Conservation (phyloP, 371 early-diverging fungal species). For the Mucor mucedo region DNA sequence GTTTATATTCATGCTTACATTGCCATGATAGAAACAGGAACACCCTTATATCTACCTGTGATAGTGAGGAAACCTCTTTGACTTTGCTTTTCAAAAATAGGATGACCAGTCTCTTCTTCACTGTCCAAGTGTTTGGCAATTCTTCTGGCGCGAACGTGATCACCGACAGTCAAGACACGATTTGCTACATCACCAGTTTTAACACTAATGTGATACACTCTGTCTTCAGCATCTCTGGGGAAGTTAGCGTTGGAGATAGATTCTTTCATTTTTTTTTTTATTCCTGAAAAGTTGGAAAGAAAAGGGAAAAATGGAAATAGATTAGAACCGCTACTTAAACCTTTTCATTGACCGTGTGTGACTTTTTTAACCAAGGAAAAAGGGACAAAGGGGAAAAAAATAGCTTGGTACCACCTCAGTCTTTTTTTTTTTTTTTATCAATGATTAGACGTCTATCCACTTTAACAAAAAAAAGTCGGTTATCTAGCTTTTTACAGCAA, state of each 20-base stretch:
- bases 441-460: background rate
- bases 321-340: background rate
- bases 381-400: too few species aligned
- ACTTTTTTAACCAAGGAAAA: too few species aligned
- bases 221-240: slow-evolving; percentile 78
- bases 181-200: slow-evolving; percentile 87
- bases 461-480: background rate
- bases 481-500: slow-evolving; percentile 15
- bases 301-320: slow-evolving; percentile 5
- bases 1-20: slow-evolving; percentile 56
- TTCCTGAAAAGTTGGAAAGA: slow-evolving; percentile 5
- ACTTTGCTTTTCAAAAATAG: slow-evolving; percentile 64
- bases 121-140: slow-evolving; percentile 70
- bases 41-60: slow-evolving; percentile 84
- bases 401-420: too few species aligned
- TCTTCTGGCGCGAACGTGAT: slow-evolving; percentile 76
- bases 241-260: slow-evolving; percentile 80
- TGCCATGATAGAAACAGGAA: slow-evolving; percentile 86
- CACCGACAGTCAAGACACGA: slow-evolving; percentile 93
- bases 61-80: slow-evolving; percentile 91
- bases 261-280: slow-evolving; percentile 44
- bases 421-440: background rate
- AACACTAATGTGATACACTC: slow-evolving; percentile 88
- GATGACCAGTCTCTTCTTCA: slow-evolving; percentile 55
- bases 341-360: too few species aligned